These are phyloP conservation scores for Podaxis sp. DNA, from an alignment of 768 basidiomycete genomes.

Conservation along the genomic window DNA sequence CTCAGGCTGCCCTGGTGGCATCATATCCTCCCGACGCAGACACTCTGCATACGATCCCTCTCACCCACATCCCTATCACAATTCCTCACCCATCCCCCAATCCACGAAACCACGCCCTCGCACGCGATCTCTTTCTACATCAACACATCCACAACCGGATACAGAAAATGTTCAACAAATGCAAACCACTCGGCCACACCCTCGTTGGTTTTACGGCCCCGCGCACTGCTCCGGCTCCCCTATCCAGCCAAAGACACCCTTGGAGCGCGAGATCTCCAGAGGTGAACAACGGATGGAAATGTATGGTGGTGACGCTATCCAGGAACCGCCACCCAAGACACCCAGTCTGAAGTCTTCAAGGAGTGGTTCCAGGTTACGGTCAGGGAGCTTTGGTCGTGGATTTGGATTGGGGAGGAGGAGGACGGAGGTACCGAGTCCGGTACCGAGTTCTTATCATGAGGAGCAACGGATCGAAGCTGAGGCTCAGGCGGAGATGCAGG, in stretches of 20 bases:
- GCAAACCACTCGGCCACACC: neutral
- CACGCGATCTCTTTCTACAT: neutral
- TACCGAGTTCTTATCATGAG: neutral
- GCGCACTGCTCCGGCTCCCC: neutral
- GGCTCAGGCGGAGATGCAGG: neutral
- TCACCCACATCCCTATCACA: neutral
- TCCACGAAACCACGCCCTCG: neutral
- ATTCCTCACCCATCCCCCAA: too few species aligned
- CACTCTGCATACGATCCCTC: neutral
- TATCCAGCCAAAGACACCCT: neutral
- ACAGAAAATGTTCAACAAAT: neutral
- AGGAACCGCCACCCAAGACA: conserved; percentile 16
- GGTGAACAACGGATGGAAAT: conserved; percentile 22
- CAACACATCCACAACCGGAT: neutral
- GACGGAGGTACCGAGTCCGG: neutral
- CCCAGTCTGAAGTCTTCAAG: neutral
- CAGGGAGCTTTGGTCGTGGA: too few species aligned
- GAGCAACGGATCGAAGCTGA: neutral
- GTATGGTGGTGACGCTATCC: conserved; percentile 32
- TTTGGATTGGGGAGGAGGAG: neutral
- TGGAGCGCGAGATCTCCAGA: conserved; percentile 8
- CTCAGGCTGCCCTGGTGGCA: neutral
- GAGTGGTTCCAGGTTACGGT: neutral
- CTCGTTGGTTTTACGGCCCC: conserved; percentile 1
- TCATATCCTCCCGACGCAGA: neutral